phyloP scores from a whole-genome alignment of 805 yeast genomes.

The Cyberlindnera petersonii region DNA sequence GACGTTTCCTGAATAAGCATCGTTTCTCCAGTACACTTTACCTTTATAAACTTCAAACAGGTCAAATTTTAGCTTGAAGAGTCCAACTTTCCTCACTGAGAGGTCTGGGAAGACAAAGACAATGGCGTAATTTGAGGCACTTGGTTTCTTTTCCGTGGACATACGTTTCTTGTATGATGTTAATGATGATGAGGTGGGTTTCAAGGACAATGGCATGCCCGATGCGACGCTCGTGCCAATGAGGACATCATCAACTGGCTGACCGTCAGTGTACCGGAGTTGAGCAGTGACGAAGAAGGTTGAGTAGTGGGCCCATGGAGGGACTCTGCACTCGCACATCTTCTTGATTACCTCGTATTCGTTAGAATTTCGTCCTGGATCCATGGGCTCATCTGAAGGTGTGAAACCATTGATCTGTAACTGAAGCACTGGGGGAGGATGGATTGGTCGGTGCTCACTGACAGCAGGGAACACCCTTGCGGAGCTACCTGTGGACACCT shows the following conservation, averaged over 20 bases:
- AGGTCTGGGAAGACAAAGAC: slow-evolving; percentile 32
- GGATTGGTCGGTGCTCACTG: slow-evolving; percentile 32
- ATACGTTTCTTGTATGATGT: slow-evolving; percentile 10
- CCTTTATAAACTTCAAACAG: slow-evolving; percentile 28
- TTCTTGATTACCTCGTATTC: slow-evolving; percentile 20
- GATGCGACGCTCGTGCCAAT: slow-evolving; percentile 25
- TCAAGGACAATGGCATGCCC: slow-evolving; percentile 25
- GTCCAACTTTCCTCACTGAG: slow-evolving; percentile 28
- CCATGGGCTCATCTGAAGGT: too few relatives aligned
- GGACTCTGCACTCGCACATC: slow-evolving; percentile 18
- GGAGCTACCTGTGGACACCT: slow-evolving; percentile 27
- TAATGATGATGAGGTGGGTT: slow-evolving; percentile 13
- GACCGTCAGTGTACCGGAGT: slow-evolving; percentile 11
- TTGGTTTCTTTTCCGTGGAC: slow-evolving; percentile 17
- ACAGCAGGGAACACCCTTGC: slow-evolving; percentile 25
- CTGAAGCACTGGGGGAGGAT: slow-evolving; percentile 32
- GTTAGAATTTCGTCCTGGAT: too few relatives aligned
- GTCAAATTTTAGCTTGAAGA: slow-evolving; percentile 26
- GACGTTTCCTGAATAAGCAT: slow-evolving; percentile 20
- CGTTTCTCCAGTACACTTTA: slow-evolving; percentile 20
- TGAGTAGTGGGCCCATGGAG: slow-evolving; percentile 28
- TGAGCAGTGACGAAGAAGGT: slow-evolving; percentile 26
- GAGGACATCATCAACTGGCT: slow-evolving; percentile 19
- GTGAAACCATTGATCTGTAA: slow-evolving; percentile 18
- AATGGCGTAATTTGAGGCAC: slow-evolving; percentile 23